Evolutionary conservation across 2,329 filamentous ascomycete species (phyloP), one percentile per base, ranked within the genome.

Genomic region (Sarocladium strictum): DNA sequence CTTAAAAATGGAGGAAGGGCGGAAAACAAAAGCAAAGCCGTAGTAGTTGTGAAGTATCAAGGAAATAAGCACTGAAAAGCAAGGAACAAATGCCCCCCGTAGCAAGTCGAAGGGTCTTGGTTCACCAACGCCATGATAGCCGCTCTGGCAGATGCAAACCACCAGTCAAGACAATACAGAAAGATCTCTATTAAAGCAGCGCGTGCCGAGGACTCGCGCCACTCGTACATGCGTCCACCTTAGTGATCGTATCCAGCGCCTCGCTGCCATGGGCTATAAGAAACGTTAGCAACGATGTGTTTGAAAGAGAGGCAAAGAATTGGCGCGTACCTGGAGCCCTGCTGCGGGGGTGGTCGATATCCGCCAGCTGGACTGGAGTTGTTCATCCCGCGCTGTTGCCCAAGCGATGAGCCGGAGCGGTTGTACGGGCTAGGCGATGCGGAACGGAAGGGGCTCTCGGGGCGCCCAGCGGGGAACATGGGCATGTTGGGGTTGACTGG

Each of bases 401-500:
- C 58, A n/a, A 69, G 59, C 15, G 63, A 64, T 41, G 67, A 64
- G 19, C 57, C 60, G 24, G 66, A 64, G 26, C 63, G 59, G 38
- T 62, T 62, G 54, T 68, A 72, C 7, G 67, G 69, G 56, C 64
- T 72, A 9, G 70, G 69, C 17, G 71, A 67, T 11, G 59, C 61
- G 29, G 63, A 59, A 58, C 69, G 65, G 59, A 69, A 70, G 4
- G 68, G 67, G 56, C 69, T 72, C 55, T 67, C 63, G 4, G 67
- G 63, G 37, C 67, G 65, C 19, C 62, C 63, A 12, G 70, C 67
- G 1, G 72, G 72, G 66, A 74, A 74, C 2, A 74, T 67, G 3
- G 72, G 72, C 65, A 74, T 71, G 11, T 72, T 69, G 3, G 71
- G 71, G 59, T 73, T 73, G 52, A 72, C 62, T 11, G 72, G 72